phyloP scores from a whole-genome alignment of 257 asterid species.

The Rhazya stricta region DNA sequence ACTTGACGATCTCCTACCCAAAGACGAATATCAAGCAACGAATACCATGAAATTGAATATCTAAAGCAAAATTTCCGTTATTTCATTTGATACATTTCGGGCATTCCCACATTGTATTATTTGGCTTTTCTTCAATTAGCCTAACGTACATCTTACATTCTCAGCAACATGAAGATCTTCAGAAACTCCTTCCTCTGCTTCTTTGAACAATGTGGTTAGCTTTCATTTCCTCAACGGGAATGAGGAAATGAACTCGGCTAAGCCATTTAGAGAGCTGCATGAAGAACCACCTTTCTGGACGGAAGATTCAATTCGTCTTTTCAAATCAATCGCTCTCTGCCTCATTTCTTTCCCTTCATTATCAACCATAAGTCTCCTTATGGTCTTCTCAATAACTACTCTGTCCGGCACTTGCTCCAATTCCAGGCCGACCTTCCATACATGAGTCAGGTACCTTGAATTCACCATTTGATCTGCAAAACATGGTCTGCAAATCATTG shows the following conservation, averaged over 20 bases:
- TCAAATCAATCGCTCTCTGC: conserved; percentile 11
- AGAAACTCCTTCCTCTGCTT: too few species aligned
- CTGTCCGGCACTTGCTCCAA: conserved; percentile 13
- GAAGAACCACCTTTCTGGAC: conserved; percentile 24
- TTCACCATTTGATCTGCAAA: conserved; percentile 19
- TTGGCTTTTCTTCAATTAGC: too few species aligned
- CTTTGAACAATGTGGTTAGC: too few species aligned
- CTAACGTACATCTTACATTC: background rate
- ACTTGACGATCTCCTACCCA: too few species aligned
- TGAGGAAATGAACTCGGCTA: conserved; percentile 19
- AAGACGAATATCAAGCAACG: too few species aligned
- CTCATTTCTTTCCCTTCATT: conserved; percentile 16
- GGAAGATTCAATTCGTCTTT: background rate
- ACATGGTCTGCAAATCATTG: conserved; percentile 25
- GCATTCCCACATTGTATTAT: background rate
- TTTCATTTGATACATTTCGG: background rate
- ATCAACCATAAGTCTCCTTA: conserved; percentile 17
- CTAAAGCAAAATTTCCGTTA: too few species aligned
- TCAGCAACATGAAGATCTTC: background rate
- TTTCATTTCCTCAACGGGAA: background rate
- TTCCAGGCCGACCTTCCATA: conserved; percentile 27
- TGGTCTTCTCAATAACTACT: background rate
- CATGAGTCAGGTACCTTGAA: conserved; percentile 9
- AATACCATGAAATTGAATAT: too few species aligned
- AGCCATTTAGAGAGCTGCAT: conserved; percentile 16